These are phyloP conservation scores for Pichia inconspicua DNA, from an alignment of 1,139 yeast species.

Conservation along the genomic window DNA sequence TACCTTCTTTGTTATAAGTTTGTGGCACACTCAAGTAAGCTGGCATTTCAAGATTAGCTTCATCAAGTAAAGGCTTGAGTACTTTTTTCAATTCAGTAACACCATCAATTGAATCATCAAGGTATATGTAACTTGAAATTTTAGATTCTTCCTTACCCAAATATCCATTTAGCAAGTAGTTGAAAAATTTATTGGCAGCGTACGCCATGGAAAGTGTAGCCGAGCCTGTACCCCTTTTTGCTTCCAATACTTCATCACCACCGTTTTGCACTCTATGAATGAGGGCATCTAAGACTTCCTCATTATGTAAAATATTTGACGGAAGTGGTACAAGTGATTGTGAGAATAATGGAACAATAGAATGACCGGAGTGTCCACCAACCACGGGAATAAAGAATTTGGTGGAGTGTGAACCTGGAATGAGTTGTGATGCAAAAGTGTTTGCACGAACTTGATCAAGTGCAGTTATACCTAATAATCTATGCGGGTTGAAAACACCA, in stretches of 20 bases:
- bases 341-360: constrained; percentile 84
- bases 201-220: constrained; percentile 97
- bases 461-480: constrained; percentile 87
- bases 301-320: constrained; percentile 34
- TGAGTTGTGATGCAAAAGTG: constrained; percentile 55
- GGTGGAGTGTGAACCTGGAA: constrained; percentile 26
- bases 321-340: constrained; percentile 35
- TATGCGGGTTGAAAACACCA: constrained; percentile 71
- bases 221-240: constrained; percentile 91
- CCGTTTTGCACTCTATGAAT: constrained; percentile 91
- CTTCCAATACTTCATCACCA: constrained; percentile 95
- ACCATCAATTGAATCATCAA: constrained; percentile 41
- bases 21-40: constrained; percentile 52
- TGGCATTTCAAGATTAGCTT: constrained; percentile 31
- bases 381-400: constrained; percentile 67
- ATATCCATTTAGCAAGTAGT: constrained; percentile 38
- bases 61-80: constrained; percentile 28
- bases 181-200: constrained; percentile 79
- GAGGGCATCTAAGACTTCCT: constrained; percentile 56
- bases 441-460: constrained; percentile 86
- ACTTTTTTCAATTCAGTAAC: constrained; percentile 29
- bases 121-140: constrained; percentile 45
- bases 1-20: constrained; percentile 51
- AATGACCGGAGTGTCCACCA: constrained; percentile 96
- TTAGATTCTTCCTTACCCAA: constrained; percentile 20